Evolutionary conservation across 2,329 filamentous ascomycete species (phyloP).

Genomic region (Alternaria hordeiaustralica): DNA sequence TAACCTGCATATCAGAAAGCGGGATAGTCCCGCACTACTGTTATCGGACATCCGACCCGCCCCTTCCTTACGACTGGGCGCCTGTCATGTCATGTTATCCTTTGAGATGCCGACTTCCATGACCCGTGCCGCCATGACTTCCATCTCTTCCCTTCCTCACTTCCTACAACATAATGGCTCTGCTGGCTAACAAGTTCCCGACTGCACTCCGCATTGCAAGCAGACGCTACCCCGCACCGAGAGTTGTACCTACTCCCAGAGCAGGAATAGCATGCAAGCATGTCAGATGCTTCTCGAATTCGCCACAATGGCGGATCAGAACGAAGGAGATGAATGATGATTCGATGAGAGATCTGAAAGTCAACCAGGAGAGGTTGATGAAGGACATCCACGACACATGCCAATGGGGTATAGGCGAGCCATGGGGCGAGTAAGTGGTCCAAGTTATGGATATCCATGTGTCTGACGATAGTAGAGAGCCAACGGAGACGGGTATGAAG

Average conservation of each 20-base stretch:
- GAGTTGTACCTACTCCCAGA: conserved; percentile 8
- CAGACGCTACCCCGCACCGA: conserved; percentile 28
- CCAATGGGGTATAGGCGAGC: conserved; percentile 69
- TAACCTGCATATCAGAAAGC: conserved; percentile 17
- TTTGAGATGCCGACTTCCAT: conserved; percentile 21
- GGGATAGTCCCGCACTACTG: conserved; percentile 19
- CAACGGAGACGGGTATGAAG: conserved; percentile 77
- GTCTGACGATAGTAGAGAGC: conserved; percentile 44
- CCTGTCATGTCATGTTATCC: conserved; percentile 25
- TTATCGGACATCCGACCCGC: conserved; percentile 28
- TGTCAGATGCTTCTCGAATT: conserved; percentile 37
- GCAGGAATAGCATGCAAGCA: conserved; percentile 8
- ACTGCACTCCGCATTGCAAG: conserved; percentile 28
- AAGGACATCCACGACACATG: conserved; percentile 69
- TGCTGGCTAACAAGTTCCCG: conserved; percentile 13
- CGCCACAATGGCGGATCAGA: conserved; percentile 45
- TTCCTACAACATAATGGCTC: conserved; percentile 19
- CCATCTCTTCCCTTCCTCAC: conserved; percentile 1
- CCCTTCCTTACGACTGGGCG: conserved; percentile 23
- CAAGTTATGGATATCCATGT: not conserved
- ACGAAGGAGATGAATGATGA: conserved; percentile 59
- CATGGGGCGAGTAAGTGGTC: conserved; percentile 67
- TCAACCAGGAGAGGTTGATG: conserved; percentile 67
- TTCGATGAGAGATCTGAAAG: conserved; percentile 60
- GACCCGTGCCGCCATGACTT: conserved; percentile 10